Evolutionary conservation across 768 basidiomycete species (phyloP), one percentile per base, ranked within the genome.

Genomic region (Trametes meyenii): DNA sequence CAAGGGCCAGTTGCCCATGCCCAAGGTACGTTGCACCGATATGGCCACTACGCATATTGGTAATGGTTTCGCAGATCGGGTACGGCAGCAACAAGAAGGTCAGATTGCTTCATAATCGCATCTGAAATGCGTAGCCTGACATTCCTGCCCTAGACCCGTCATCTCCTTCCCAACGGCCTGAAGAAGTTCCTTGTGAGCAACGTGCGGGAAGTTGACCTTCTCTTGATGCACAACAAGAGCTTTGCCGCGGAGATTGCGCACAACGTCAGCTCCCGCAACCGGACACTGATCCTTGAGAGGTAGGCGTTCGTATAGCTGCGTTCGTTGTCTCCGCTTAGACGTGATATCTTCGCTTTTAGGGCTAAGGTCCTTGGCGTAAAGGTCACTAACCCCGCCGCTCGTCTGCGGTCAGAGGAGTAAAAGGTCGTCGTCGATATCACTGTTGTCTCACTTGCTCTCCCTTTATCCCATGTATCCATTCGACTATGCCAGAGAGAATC

Each of bases 201-300:
- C 78, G 84, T 90, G 55, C 85, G 89, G 75, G 96, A 98, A 75
- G 78, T 99, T 63, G 95, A 98, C 70, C 85, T 98, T 69, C 88
- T 98, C 65, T 83, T 98, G 54, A 96, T 98, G 94, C 96, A 98
- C 86, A 96, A 94, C 86, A 93, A 93, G 82, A 89, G 80, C 71
- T 98, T 90, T 74, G 89, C 95, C 50, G 97, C 95, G 55, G 94
- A 96, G 76, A 94, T 99, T 70, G 97, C 97, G 54, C 96, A 97
- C 84, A 88, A 86, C 68, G 95, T 99, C 66, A 92, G 89, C 80
- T 92, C 91, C 82, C 89, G 93, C 75, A 98, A 98, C 84, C 92
- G 97, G 69, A 87, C 88, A 56, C 79, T 83, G 59, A 95, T 99
- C 69, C 79, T 98, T 52, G 94, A 96, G 78, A 85, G 95, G 89